These are phyloP conservation scores for Barbarea vulgaris DNA, from an alignment of 345 rosid species.

Conservation along the genomic window DNA sequence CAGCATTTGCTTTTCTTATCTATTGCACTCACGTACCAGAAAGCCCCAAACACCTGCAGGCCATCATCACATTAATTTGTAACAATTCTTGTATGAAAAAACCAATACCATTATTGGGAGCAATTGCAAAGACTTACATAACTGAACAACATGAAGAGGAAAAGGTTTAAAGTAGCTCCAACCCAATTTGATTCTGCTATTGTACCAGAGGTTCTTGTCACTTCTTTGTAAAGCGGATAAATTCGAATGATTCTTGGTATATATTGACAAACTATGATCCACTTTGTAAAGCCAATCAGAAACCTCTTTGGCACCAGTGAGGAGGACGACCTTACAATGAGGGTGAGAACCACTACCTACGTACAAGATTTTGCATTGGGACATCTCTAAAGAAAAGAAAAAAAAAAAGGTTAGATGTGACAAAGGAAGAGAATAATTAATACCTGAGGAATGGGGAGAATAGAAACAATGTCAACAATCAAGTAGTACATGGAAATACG, in stretches of 20 bases:
- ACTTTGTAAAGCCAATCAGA: slow-evolving; percentile 6
- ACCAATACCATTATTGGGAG: background rate
- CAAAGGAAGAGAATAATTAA: background rate
- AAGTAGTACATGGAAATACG: background rate
- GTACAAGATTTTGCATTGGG: slow-evolving; percentile 30
- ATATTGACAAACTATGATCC: slow-evolving; percentile 21
- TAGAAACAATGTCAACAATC: slow-evolving; percentile 13
- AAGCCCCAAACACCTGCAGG: slow-evolving; percentile 39
- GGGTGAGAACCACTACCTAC: slow-evolving; percentile 14
- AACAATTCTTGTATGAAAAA: background rate
- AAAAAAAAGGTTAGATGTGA: too few species aligned
- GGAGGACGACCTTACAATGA: background rate
- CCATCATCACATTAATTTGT: background rate
- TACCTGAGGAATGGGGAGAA: slow-evolving; percentile 42
- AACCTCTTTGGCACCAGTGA: slow-evolving; percentile 11
- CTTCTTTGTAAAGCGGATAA: slow-evolving; percentile 21
- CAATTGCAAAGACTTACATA: slow-evolving; percentile 7
- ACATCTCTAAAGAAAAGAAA: background rate
- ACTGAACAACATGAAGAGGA: slow-evolving; percentile 21
- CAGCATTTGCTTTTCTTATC: slow-evolving; percentile 29
- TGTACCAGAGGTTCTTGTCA: slow-evolving; percentile 25
- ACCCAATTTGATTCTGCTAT: slow-evolving; percentile 26
- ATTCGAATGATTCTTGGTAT: slow-evolving; percentile 31
- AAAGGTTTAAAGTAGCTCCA: slow-evolving; percentile 34
- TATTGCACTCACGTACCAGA: slow-evolving; percentile 35